Evolutionary conservation across 106 monocot genomes (phyloP).

Genomic region (Allium cepa): DNA sequence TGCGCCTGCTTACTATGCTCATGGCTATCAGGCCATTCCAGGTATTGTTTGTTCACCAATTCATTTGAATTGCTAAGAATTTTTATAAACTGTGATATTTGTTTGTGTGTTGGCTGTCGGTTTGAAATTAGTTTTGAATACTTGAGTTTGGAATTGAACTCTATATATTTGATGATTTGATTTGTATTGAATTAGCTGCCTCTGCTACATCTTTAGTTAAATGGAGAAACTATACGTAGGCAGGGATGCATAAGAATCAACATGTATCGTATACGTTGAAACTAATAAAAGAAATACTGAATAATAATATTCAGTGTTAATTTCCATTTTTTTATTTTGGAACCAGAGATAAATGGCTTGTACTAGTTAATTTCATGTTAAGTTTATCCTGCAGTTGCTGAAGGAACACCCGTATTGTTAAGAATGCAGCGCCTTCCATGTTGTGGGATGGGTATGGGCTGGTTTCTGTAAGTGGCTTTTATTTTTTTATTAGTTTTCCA

Average conservation of each 20-base stretch:
- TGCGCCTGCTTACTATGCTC: neutral
- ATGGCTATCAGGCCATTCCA: constrained; percentile 3
- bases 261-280: neutral
- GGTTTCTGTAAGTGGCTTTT: constrained; percentile 22
- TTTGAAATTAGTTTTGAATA: neutral
- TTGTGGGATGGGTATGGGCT: constrained; percentile 27
- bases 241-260: neutral
- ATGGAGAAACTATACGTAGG: no score
- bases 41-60: neutral
- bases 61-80: neutral
- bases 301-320: neutral
- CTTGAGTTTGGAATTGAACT: neutral
- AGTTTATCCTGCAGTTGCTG: constrained; percentile 14
- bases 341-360: neutral
- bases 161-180: neutral
- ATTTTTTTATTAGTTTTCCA: neutral
- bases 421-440: constrained; percentile 21
- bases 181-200: neutral
- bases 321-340: neutral
- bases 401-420: constrained; percentile 17
- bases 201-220: neutral
- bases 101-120: neutral
- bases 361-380: neutral
- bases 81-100: neutral
- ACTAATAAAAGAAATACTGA: neutral